Base-by-base conservation (phyloP, 2,329 filamentous ascomycete species). In the Cordyceps farinosa region DNA sequence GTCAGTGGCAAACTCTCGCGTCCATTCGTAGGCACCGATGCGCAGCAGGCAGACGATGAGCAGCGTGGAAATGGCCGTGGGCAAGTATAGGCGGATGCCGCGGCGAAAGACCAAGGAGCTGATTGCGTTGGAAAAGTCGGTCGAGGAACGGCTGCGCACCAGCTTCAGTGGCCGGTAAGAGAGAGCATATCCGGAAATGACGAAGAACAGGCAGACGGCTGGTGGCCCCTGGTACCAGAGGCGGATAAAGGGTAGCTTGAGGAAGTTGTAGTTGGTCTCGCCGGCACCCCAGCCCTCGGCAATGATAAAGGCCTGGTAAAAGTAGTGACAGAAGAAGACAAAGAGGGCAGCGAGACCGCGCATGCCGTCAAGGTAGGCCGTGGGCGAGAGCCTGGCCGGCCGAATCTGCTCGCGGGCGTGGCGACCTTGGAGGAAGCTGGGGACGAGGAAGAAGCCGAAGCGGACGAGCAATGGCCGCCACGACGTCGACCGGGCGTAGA, bases 131-230 rank as follows among this genome's bases (percentile, higher is more conserved):
- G 78, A 74, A 59, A 83, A 77, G 15, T 77, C 78, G 40, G 75
- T 68, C 51, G 71, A 72, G n/a, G 66, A 71, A 13, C 52, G 69
- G 40, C 66, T 69, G 45, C 72, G 72, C 10, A 69, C 66, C 60
- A 78, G 75, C 68, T 74, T 76, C 34, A 64, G 52, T 13, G 63
- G 74, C 61, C 74, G 75, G 55, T 82, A 73, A 27, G 77, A 78
- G 13, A 85, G 74, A 2, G 80, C 80, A 69, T 82, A 83, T 27
- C 80, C 80, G 1, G 79, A 80, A 36, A 82, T 83, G 68, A 87
- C 80, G 69, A 87, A 87, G 76, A 88, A 88, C 66, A 86, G 73
- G 71, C 80, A 83, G 45, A 87, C 84, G 67, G 83, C 84, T 0
- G 83, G 79, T 3, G 82, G 82, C 1, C 83, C 84, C 58, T 81